These are phyloP conservation scores for Cajanus cajan DNA, from an alignment of 306 rosid species.

Conservation along the genomic window DNA sequence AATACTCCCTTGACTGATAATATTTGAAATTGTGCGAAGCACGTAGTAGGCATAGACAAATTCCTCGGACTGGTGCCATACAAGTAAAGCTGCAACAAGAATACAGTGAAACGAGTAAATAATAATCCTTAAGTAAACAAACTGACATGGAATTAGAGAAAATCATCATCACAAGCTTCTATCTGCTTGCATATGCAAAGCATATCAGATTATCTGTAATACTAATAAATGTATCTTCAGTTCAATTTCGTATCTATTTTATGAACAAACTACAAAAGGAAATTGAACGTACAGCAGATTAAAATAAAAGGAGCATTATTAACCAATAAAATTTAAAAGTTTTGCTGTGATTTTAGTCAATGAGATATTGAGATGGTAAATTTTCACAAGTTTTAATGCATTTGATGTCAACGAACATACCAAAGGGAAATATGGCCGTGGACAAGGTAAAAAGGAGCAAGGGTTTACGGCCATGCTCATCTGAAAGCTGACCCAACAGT, in stretches of 20 bases:
- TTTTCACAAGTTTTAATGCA: neutral
- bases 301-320: neutral
- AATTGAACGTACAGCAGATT: neutral
- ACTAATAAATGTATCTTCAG: neutral
- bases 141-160: neutral
- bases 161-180: neutral
- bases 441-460: slow-evolving; percentile 66
- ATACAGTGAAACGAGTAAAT: neutral
- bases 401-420: slow-evolving; percentile 32
- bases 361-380: neutral
- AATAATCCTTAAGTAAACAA: neutral
- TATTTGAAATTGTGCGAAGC: slow-evolving; percentile 53
- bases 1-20: slow-evolving; percentile 68
- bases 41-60: slow-evolving; percentile 66
- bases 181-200: neutral
- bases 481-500: slow-evolving; percentile 82
- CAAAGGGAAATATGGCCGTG: slow-evolving; percentile 62
- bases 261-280: neutral
- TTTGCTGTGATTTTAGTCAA: neutral
- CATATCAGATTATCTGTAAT: neutral
- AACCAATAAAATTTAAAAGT: neutral
- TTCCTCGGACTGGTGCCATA: slow-evolving; percentile 49
- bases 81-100: slow-evolving; percentile 53
- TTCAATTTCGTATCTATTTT: neutral
- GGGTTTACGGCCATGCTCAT: slow-evolving; percentile 81